phyloP scores from a whole-genome alignment of 441 rosid species.

The Corymbia citriodora region DNA sequence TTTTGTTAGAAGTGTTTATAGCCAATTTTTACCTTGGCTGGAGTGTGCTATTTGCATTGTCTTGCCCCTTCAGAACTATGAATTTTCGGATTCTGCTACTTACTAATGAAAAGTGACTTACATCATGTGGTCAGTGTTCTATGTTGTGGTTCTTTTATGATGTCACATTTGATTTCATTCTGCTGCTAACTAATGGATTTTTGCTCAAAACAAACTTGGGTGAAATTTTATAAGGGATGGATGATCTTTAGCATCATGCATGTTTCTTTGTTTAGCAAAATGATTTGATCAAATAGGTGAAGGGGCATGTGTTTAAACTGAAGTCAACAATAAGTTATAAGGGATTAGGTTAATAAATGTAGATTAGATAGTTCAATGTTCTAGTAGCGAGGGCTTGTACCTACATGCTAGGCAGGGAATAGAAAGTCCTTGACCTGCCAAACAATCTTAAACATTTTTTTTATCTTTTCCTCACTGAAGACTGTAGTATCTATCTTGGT shows the following conservation, averaged over 20 bases:
- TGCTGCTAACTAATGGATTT: neutral
- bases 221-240: neutral
- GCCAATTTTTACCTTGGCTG: neutral
- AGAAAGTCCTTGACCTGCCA: neutral
- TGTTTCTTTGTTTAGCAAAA: neutral
- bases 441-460: neutral
- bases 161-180: neutral
- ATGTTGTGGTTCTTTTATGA: neutral
- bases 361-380: neutral
- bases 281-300: neutral
- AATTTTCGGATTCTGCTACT: neutral
- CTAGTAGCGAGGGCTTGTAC: neutral
- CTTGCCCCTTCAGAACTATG: neutral
- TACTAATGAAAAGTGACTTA: neutral
- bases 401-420: neutral
- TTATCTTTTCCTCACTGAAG: neutral
- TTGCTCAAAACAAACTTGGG: neutral
- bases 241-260: neutral
- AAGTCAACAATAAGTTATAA: neutral
- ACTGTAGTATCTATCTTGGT: neutral
- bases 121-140: neutral
- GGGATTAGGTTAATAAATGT: neutral
- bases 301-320: neutral
- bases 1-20: neutral
- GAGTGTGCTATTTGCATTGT: neutral